Evolutionary conservation across 2,329 filamentous ascomycete species (phyloP).

Genomic region (Botrytis galanthina): DNA sequence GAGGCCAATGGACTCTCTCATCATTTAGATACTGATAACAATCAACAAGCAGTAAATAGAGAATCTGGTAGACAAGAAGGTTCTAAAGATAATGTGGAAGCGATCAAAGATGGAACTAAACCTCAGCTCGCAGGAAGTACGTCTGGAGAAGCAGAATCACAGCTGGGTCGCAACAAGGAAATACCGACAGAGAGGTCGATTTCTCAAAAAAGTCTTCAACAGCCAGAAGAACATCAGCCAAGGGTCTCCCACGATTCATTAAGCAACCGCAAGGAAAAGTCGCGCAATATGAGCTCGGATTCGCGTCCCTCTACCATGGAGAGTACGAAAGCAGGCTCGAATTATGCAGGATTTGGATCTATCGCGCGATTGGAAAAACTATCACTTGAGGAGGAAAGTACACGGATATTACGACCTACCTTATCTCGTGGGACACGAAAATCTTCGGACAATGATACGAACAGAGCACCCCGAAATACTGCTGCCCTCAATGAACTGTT

Average conservation of each 20-base stretch:
- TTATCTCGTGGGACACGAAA: background rate
- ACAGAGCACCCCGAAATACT: background rate
- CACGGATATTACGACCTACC: background rate
- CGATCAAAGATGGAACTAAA: background rate
- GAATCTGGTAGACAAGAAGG: background rate
- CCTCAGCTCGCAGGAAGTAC: background rate
- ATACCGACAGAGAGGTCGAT: background rate
- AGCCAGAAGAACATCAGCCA: background rate
- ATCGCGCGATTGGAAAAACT: background rate
- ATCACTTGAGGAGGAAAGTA: background rate
- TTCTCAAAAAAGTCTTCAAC: background rate
- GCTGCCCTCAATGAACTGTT: slow-evolving; percentile 21
- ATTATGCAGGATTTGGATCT: background rate
- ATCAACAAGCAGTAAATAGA: background rate
- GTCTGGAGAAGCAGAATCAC: background rate
- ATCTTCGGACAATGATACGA: background rate
- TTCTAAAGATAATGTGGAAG: background rate
- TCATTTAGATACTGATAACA: background rate
- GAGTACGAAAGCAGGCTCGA: background rate
- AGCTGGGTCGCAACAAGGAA: background rate
- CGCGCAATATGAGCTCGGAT: background rate
- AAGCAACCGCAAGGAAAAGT: background rate
- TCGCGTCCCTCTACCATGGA: background rate
- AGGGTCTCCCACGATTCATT: background rate
- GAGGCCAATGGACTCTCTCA: background rate